Conservation (phyloP, 1,284 basidiomycete species). For the Tetrapyrgos nigripes region DNA sequence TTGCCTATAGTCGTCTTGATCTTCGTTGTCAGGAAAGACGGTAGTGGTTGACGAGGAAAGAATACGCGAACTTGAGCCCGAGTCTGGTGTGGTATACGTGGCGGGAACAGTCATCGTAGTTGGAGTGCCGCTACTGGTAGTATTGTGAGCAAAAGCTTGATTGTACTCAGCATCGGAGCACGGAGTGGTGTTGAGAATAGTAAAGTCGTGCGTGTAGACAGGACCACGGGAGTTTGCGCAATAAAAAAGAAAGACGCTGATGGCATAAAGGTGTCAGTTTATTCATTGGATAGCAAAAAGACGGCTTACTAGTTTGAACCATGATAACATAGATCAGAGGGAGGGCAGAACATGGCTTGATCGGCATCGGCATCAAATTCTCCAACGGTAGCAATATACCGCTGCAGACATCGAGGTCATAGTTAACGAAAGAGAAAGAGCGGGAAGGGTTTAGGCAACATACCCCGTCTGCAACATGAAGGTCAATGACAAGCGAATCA, state of each 20-base stretch:
- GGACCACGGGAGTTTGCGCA: slow-evolving; percentile 18
- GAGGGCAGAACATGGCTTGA: slow-evolving; percentile 10
- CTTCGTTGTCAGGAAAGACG: slow-evolving; percentile 12
- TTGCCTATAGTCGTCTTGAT: not conserved
- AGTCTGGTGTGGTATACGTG: not conserved
- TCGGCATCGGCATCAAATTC: not conserved
- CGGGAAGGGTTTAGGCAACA: slow-evolving; percentile 16
- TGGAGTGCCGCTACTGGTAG: not conserved
- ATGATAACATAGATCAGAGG: not conserved
- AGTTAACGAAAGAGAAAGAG: not conserved
- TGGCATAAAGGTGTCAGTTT: not conserved
- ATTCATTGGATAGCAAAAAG: slow-evolving; percentile 12
- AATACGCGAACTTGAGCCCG: too few relatives aligned
- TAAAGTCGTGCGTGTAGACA: slow-evolving; percentile 47
- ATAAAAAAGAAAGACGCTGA: slow-evolving; percentile 12
- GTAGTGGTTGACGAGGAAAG: slow-evolving; percentile 17
- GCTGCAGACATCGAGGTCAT: not conserved
- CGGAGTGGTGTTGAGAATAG: slow-evolving; percentile 27
- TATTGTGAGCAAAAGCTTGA: slow-evolving; percentile 17
- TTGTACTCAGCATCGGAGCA: slow-evolving; percentile 21
- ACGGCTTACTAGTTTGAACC: not conserved
- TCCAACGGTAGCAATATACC: slow-evolving; percentile 6
- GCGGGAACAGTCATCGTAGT: not conserved
- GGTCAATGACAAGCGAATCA: slow-evolving; percentile 46
- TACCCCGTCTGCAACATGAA: slow-evolving; percentile 50